Base-by-base conservation (phyloP, 1,284 basidiomycete species). In the Leccinum pachyderme region DNA sequence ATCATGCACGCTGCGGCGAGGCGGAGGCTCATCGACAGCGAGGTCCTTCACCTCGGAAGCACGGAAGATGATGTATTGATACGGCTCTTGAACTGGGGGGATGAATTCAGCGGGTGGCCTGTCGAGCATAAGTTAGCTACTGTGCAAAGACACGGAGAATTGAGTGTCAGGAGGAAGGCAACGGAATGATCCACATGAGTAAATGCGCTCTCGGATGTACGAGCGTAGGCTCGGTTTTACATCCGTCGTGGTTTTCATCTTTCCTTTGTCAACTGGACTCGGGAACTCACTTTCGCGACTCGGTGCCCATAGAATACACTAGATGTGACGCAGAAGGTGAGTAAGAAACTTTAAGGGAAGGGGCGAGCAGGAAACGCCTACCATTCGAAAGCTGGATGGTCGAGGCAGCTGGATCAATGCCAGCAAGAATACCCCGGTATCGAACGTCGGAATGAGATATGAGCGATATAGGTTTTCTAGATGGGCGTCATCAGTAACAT, bases 291-390 rank as follows among this genome's bases (percentile, higher is more conserved):
- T 88, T 81, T 66, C 92, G 84, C 56, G 84, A 80, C 71, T 94
- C 91, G 5, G 92, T 94, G 35, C 91, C 91, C 89, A 93, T 92
- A 44, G 90, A 93, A 65, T 81, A 91, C 37, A 94, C 92, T 92
- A 59, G 25, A 46, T 6, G 45, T 24, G 35, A 15, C 6, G 37
- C 45, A 41, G 45, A 6, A 13, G 27, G 58, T 49, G 51, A 63
- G 18, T 1, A 1, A 6, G n/a, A 60, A 33, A 11, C 25, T 32
- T n/a, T 22, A 1, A 31, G 32, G 15, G 18, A 44, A 28, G 43
- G 7, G 13, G 47, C 33, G 18, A 32, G 48, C 27, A 37, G 45
- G 45, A 32, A 9, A 54, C 27, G 63, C 80, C 43, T 61, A 91
- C 90, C 91, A 80, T 92, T 91, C 46, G 89, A 90, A 43, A 94